A percentile compares a stretch with the other conserved stretches of the same genome.
These are phyloP conservation scores for Pseudozyma hubeiensis DNA, from an alignment of 1,284 basidiomycete genomes.

Conservation along the genomic window DNA sequence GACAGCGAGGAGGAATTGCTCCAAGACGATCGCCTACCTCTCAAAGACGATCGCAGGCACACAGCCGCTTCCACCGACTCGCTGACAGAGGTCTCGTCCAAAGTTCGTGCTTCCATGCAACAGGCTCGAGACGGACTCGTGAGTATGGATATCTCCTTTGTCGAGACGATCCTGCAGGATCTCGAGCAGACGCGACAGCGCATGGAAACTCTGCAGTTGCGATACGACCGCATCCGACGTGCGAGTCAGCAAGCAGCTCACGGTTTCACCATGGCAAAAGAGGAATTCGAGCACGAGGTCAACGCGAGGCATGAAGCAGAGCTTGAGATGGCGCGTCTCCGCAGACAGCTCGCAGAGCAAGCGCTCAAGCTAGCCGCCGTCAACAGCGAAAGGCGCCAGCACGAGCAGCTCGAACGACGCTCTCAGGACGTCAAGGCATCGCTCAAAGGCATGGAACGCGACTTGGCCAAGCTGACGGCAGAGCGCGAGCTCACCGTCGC, in stretches of 20 bases:
- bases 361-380: slow-evolving; percentile 85
- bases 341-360: slow-evolving; percentile 87
- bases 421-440: slow-evolving; percentile 82
- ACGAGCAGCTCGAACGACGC: slow-evolving; percentile 81
- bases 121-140: slow-evolving; percentile 75
- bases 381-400: slow-evolving; percentile 77
- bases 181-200: slow-evolving; percentile 78
- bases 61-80: slow-evolving; percentile 15
- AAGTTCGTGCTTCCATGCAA: slow-evolving; percentile 76
- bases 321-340: slow-evolving; percentile 85
- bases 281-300: slow-evolving; percentile 91
- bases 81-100: slow-evolving; percentile 62
- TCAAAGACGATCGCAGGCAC: slow-evolving; percentile 2
- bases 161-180: slow-evolving; percentile 79
- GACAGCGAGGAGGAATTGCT: slow-evolving; percentile 38
- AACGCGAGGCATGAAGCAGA: slow-evolving; percentile 88
- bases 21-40: slow-evolving; percentile 7
- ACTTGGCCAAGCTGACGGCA: slow-evolving; percentile 85
- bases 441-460: slow-evolving; percentile 82
- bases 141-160: slow-evolving; percentile 79
- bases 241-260: slow-evolving; percentile 89
- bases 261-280: slow-evolving; percentile 88
- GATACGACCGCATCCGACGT: slow-evolving; percentile 83
- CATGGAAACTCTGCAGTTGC: slow-evolving; percentile 77
- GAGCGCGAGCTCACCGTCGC: slow-evolving; percentile 91